Evolutionary conservation across 2,329 filamentous ascomycete genomes (phyloP).

Genomic region (Ophiocordyceps camponoti-leonardi): DNA sequence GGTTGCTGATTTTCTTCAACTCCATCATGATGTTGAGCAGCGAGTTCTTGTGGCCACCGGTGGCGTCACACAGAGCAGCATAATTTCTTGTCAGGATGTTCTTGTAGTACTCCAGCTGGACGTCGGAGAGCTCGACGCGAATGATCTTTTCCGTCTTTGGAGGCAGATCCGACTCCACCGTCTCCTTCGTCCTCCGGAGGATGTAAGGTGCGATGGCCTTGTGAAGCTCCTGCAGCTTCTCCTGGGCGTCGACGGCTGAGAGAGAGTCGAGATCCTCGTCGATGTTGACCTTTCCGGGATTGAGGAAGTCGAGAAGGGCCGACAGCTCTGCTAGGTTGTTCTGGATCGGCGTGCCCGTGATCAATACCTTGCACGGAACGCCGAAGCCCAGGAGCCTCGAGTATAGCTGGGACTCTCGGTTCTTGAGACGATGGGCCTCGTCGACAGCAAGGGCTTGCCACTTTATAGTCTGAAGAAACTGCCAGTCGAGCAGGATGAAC

Average conservation of each 20-base stretch:
- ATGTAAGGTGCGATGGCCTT: constrained; percentile 84
- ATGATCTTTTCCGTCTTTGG: constrained; percentile 99
- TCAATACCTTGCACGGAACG: constrained; percentile 74
- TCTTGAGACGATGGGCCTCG: constrained; percentile 93
- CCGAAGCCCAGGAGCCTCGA: constrained; percentile 71
- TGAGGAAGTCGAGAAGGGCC: constrained; percentile 87
- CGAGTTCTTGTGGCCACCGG: constrained; percentile 83
- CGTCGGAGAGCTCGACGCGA: constrained; percentile 87
- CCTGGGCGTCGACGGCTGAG: constrained; percentile 60
- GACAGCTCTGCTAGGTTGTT: constrained; percentile 90
- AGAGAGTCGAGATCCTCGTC: constrained; percentile 80
- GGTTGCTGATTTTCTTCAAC: constrained; percentile 96
- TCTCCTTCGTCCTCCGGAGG: constrained; percentile 88
- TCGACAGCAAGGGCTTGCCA: constrained; percentile 97
- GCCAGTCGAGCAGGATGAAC: constrained; percentile 74
- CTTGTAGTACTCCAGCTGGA: constrained; percentile 96
- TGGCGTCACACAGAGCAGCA: constrained; percentile 77
- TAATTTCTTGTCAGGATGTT: constrained; percentile 97
- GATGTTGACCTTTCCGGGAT: constrained; percentile 82
- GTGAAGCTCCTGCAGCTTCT: constrained; percentile 75
- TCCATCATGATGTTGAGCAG: constrained; percentile 99
- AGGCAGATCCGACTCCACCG: constrained; percentile 88
- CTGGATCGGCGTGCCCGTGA: constrained; percentile 93
- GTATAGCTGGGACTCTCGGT: constrained; percentile 88
- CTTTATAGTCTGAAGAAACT: constrained; percentile 76